Conservation (phyloP, 1,284 basidiomycete genomes). For the Taiwanofungus camphoratus region DNA sequence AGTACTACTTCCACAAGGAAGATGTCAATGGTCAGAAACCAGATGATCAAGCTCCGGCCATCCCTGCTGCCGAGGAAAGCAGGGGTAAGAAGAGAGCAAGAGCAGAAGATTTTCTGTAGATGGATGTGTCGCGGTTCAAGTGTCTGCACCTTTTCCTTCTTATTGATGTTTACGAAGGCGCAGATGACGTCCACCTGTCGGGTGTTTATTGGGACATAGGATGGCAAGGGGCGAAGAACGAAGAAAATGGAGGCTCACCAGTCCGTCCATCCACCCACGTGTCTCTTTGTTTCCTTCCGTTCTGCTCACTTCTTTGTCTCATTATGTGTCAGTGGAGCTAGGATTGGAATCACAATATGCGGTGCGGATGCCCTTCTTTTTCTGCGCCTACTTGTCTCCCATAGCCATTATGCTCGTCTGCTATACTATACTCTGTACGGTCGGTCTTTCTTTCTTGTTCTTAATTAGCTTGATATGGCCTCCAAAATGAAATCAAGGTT, state of each 20-base stretch:
- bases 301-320: slow-evolving; percentile 8
- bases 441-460: slow-evolving; percentile 21
- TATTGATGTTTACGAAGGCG: neutral
- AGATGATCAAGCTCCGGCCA: slow-evolving; percentile 20
- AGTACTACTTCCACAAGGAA: slow-evolving; percentile 59
- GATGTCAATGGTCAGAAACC: slow-evolving; percentile 28
- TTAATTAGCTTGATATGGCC: slow-evolving; percentile 8
- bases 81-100: slow-evolving; percentile 73
- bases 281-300: slow-evolving; percentile 16
- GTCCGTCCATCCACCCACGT: slow-evolving; percentile 28
- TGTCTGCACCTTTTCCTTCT: slow-evolving; percentile 1
- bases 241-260: slow-evolving; percentile 24
- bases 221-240: slow-evolving; percentile 1
- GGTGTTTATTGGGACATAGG: slow-evolving; percentile 2
- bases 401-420: slow-evolving; percentile 11
- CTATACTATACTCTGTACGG: slow-evolving; percentile 22
- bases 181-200: neutral
- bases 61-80: slow-evolving; percentile 43
- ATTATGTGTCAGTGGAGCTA: neutral
- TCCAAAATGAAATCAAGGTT: slow-evolving; percentile 18
- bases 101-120: slow-evolving; percentile 70
- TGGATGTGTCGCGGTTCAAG: slow-evolving; percentile 1
- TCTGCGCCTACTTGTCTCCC: slow-evolving; percentile 11
- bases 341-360: slow-evolving; percentile 10
- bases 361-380: slow-evolving; percentile 21